Evolutionary conservation across 208 protist species (phyloP).

Genomic region (Naegleria lovaniensis): DNA sequence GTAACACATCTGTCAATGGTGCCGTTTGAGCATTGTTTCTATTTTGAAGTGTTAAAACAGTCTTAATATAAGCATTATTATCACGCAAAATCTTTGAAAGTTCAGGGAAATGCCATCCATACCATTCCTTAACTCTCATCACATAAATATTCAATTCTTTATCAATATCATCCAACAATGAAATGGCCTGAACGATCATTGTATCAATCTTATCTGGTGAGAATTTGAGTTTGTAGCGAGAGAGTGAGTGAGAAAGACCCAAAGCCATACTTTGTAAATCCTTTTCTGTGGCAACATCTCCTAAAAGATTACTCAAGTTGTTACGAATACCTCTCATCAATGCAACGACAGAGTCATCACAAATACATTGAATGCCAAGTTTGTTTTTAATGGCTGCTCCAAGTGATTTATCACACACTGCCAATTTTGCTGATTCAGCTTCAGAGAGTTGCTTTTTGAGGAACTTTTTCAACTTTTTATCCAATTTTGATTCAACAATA

Average conservation of each 20-base stretch:
- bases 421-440: conserved; percentile 74
- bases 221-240: conserved; percentile 99
- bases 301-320: conserved; percentile 80
- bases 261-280: conserved; percentile 88
- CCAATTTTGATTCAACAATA: conserved; percentile 88
- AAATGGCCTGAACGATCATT: conserved; percentile 99
- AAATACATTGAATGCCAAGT: conserved; percentile 82
- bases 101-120: conserved; percentile 99
- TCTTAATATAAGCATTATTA: conserved; percentile 89
- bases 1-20: conserved; percentile 87
- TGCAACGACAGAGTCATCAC: conserved; percentile 71
- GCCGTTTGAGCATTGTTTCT: conserved; percentile 77
- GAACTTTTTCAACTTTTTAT: conserved; percentile 93
- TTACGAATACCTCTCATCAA: conserved; percentile 87
- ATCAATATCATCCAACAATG: conserved; percentile 96
- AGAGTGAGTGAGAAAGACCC: conserved; percentile 96
- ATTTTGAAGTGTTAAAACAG: conserved; percentile 76
- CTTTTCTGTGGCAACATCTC: conserved; percentile 61
- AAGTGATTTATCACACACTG: conserved; percentile 83
- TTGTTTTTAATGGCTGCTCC: conserved; percentile 93
- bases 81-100: conserved; percentile 92
- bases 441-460: conserved; percentile 89
- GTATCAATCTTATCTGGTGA: conserved; percentile 99
- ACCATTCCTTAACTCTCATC: conserved; percentile 97
- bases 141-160: conserved; percentile 99